Percentiles rank a stretch among this genome's conserved stretches.
phyloP scores from a whole-genome alignment of 163 green algal genomes.

The Scenedesmus sp. region DNA sequence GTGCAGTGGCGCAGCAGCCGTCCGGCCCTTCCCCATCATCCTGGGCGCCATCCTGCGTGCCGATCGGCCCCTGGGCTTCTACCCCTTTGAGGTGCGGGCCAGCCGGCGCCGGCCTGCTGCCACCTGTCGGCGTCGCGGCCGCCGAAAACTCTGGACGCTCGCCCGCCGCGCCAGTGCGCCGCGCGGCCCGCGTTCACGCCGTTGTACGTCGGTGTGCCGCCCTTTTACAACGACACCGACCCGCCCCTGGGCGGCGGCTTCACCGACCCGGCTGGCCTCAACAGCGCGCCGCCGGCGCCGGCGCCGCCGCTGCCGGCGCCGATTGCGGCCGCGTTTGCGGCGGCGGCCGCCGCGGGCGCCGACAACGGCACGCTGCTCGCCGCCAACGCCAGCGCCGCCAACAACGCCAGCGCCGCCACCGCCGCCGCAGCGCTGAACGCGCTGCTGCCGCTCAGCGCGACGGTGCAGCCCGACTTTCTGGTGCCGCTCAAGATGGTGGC shows the following conservation, averaged over 20 bases:
- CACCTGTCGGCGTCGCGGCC: too few relatives aligned
- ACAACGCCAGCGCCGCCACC: too few relatives aligned
- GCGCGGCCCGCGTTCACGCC: not conserved
- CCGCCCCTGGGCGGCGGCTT: slow-evolving; percentile 47
- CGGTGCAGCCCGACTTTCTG: not conserved
- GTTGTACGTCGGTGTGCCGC: slow-evolving; percentile 11
- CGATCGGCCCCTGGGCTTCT: slow-evolving; percentile 29
- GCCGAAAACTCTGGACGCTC: too few relatives aligned
- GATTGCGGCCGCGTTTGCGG: not conserved
- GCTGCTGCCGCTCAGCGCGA: slow-evolving; percentile 39
- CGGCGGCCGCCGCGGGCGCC: too few relatives aligned
- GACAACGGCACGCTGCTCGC: too few relatives aligned
- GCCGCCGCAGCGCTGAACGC: slow-evolving; percentile 1
- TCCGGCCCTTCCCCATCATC: slow-evolving; percentile 52
- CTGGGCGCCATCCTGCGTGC: slow-evolving; percentile 41
- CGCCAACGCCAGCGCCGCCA: too few relatives aligned
- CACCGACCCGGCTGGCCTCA: slow-evolving; percentile 49
- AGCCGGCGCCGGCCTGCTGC: too few relatives aligned
- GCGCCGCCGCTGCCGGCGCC: not conserved
- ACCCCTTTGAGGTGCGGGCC: slow-evolving; percentile 14
- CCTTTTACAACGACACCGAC: slow-evolving; percentile 12
- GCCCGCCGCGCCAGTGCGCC: too few relatives aligned
- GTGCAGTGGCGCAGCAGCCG: slow-evolving; percentile 11
- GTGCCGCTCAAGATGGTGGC: slow-evolving; percentile 28
- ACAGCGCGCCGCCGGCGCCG: slow-evolving; percentile 29